Conservation (phyloP, 2,329 filamentous ascomycete genomes). For the Cladophialophora psammophila region DNA sequence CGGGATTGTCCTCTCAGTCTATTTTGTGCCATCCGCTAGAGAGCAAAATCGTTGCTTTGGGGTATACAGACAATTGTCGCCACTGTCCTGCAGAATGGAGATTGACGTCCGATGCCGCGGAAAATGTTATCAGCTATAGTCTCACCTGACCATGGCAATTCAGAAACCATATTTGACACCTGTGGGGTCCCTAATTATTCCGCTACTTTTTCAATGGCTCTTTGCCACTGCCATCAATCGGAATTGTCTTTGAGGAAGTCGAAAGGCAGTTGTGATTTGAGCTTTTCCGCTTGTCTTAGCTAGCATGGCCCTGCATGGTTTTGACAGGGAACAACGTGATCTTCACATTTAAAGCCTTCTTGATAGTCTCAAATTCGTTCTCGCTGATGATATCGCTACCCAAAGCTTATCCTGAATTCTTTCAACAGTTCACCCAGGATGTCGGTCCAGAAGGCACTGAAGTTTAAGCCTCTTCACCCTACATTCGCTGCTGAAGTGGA, state of each 20-base stretch:
- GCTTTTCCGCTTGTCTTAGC: background rate
- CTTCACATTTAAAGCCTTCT: background rate
- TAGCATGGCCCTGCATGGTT: background rate
- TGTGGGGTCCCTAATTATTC: background rate
- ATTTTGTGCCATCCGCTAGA: too few species aligned
- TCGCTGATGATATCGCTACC: background rate
- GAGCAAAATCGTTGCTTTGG: background rate
- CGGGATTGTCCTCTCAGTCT: background rate
- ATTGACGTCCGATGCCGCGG: background rate
- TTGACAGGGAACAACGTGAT: background rate
- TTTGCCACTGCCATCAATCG: background rate
- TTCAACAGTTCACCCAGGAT: background rate
- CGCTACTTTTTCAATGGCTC: background rate
- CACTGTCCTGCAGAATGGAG: background rate
- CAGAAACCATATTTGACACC: background rate
- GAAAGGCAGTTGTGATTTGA: background rate
- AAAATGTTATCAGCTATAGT: background rate
- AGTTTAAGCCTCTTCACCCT: constrained; percentile 28
- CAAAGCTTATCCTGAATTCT: background rate
- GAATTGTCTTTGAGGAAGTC: background rate
- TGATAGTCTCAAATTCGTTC: background rate
- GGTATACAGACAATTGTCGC: background rate
- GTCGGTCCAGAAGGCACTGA: background rate
- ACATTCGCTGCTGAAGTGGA: constrained; percentile 50
- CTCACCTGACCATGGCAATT: background rate